Base-by-base conservation (phyloP, 2,329 filamentous ascomycete species). In the Endoconidiophora polonica region DNA sequence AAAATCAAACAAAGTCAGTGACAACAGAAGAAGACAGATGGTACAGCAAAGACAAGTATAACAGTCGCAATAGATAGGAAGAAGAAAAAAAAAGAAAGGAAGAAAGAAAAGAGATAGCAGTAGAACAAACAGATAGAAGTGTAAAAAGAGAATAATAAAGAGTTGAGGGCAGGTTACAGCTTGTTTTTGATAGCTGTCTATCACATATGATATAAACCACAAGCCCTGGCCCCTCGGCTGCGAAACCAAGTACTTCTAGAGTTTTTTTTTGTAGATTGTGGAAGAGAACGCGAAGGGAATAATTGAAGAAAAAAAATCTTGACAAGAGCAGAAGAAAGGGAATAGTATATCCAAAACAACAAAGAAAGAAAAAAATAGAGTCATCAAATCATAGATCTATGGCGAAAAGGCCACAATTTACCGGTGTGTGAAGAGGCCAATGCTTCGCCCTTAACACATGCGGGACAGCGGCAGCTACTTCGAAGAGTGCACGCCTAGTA, bases 401-500 rank as follows among this genome's bases (percentile, higher is more conserved):
- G 46, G 44, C 52, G 52, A 49, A 52, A 54, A 46, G 42, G 50
- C 37, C 39, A 38, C 14, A 26, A 37, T 22, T 37, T 23, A 68
- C 60, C 60, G 65, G 64, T 65, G 56, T 57, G 54, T 54, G 56
- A 61, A 59, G 55, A 56, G 37, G 61, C 56, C 57, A 56, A 58
- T 52, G 57, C 22, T 20, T 14, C 24, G 18, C 46, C 39, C 9
- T 14, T 16, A 16, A 22, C 20, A 38, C 7, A 20, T 38, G 24
- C 20, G 14, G 18, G 22, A 20, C 23, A 26, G 5, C 46, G 16
- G 22, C 29, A 20, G 18, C 4, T 36, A 20, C 22, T 36, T 16
- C 22, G 44, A 41, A 44, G 66, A 68, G 60, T 74, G 58, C 65
- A 64, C 63, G 66, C 71, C 69, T 76, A 81, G 62, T 81, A 82